phyloP scores from a whole-genome alignment of 176 grass and related monocot species.

The Poa pratensis region DNA sequence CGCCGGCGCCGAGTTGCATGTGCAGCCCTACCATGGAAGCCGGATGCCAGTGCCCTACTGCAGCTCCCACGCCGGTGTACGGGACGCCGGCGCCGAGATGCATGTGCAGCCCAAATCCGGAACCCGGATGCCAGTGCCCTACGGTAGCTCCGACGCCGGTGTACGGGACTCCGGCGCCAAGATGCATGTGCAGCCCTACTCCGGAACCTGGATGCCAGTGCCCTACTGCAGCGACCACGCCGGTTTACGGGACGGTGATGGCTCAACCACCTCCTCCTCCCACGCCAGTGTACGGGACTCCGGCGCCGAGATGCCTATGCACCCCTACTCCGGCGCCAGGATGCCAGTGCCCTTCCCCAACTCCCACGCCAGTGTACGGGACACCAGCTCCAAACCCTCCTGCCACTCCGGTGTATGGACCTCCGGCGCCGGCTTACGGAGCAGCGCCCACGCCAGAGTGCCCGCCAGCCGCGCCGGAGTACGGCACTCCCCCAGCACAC shows the following conservation, averaged over 20 bases:
- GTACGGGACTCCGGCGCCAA: background rate
- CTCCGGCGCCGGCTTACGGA: background rate
- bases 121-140: background rate
- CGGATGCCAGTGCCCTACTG: background rate
- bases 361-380: background rate
- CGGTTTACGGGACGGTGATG: background rate
- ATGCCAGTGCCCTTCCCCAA: background rate
- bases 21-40: background rate
- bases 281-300: background rate
- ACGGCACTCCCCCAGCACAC: background rate
- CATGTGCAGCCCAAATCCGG: background rate
- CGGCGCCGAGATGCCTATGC: background rate
- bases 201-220: background rate
- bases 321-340: background rate
- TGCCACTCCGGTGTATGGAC: background rate
- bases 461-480: background rate
- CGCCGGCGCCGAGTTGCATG: background rate
- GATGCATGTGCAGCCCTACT: background rate
- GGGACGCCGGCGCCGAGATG: background rate
- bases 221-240: background rate
- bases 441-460: background rate
- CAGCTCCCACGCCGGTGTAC: background rate
- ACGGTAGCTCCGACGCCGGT: background rate
- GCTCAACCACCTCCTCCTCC: background rate
- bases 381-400: background rate